phyloP scores from a whole-genome alignment of 176 grass and related monocot genomes.

The Triticum monococcum region DNA sequence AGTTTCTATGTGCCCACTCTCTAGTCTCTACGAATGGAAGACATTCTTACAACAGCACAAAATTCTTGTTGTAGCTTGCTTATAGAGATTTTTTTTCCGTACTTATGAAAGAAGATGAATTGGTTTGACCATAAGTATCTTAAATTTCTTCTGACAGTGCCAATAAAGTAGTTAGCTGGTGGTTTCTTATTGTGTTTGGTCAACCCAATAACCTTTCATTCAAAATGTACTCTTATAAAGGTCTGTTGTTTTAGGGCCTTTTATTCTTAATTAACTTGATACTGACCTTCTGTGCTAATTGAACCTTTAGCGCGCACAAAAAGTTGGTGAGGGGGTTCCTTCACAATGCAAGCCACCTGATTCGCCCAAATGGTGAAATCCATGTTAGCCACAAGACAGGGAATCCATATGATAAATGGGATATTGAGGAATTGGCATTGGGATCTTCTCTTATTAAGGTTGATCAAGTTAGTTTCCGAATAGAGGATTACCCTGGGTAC shows the following conservation, averaged over 20 bases:
- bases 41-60: background rate
- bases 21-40: background rate
- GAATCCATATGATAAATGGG: slow-evolving; percentile 26
- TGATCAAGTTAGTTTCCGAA: slow-evolving; percentile 23
- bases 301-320: slow-evolving; percentile 37
- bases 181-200: background rate
- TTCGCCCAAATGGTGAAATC: slow-evolving; percentile 42
- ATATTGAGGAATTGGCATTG: slow-evolving; percentile 37
- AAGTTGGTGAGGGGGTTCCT: slow-evolving; percentile 35
- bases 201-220: background rate
- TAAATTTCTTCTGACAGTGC: background rate
- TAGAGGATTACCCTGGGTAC: slow-evolving; percentile 48
- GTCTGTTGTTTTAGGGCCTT: background rate
- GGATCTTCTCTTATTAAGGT: slow-evolving; percentile 34
- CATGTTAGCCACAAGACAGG: slow-evolving; percentile 53
- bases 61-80: background rate
- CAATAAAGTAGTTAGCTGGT: background rate
- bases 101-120: background rate
- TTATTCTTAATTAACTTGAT: background rate
- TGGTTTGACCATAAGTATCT: background rate
- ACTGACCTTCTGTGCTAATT: background rate
- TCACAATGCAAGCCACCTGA: slow-evolving; percentile 36
- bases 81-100: background rate
- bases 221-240: background rate
- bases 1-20: background rate